Evolutionary conservation across 225 moss, liverwort and hornwort species (phyloP).

Genomic region (Asterella californica): DNA sequence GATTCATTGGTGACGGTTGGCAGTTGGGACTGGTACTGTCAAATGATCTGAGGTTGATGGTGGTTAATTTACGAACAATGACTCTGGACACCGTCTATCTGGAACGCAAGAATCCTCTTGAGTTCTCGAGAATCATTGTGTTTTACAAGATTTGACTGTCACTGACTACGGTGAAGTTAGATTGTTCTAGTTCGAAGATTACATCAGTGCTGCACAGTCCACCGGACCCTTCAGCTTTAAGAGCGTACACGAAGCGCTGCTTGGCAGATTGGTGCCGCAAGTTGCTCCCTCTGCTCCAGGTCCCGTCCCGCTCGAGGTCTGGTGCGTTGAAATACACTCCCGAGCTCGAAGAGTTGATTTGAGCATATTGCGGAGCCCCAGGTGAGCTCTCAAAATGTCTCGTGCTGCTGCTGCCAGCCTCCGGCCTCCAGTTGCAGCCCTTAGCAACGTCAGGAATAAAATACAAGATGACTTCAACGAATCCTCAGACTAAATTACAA

Average conservation of each 20-base stretch:
- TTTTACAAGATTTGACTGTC: neutral
- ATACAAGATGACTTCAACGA: neutral
- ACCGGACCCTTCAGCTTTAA: slow-evolving; percentile 5
- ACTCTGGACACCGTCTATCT: neutral
- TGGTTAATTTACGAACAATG: too few species aligned
- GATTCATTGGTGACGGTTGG: too few species aligned
- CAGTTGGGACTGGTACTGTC: neutral
- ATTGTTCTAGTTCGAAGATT: neutral
- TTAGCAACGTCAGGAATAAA: neutral
- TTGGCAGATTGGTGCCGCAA: neutral
- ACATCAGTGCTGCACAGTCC: neutral
- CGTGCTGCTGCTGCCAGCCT: neutral
- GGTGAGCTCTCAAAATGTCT: neutral
- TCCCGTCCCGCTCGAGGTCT: neutral
- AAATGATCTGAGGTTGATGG: neutral
- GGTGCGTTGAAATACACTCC: neutral
- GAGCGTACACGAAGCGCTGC: neutral
- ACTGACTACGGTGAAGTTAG: neutral
- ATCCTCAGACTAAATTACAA: neutral
- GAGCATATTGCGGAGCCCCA: neutral
- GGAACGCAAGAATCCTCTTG: neutral
- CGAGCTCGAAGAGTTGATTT: neutral
- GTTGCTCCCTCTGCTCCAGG: neutral
- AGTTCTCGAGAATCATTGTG: neutral
- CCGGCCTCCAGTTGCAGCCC: neutral